phyloP scores from a whole-genome alignment of 441 rosid species.

The Kokia cookei region DNA sequence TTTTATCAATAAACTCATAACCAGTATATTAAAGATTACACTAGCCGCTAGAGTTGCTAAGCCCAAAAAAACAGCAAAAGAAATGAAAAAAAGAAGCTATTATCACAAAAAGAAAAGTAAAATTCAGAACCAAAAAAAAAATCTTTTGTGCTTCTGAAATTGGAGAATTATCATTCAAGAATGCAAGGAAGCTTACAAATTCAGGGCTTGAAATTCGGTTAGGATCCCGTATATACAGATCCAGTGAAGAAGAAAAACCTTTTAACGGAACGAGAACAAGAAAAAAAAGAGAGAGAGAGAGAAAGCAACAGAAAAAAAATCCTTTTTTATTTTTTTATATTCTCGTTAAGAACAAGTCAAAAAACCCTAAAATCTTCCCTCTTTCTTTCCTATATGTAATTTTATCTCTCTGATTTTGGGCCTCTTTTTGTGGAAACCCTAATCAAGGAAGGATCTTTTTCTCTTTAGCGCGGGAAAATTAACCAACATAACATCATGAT shows the following conservation, averaged over 20 bases:
- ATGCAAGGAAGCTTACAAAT: neutral
- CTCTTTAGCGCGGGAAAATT: constrained; percentile 80
- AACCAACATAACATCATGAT: constrained; percentile 16
- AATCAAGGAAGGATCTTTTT: constrained; percentile 21
- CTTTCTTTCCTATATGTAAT: neutral
- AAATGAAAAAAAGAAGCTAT: neutral
- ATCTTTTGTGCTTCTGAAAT: neutral
- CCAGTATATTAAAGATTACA: neutral
- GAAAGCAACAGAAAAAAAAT: neutral
- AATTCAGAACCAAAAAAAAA: neutral
- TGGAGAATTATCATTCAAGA: neutral
- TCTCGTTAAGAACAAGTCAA: neutral
- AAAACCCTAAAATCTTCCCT: constrained; percentile 22
- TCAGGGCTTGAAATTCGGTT: neutral
- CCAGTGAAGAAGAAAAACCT: neutral
- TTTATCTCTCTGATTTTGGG: constrained; percentile 1
- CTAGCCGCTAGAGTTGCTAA: neutral
- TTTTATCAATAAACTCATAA: neutral
- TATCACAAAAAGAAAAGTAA: neutral
- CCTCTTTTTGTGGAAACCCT: constrained; percentile 29
- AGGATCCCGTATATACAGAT: neutral
- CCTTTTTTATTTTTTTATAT: neutral
- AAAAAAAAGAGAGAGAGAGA: neutral
- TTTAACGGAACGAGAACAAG: neutral
- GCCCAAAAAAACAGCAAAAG: neutral